Evolutionary conservation across 495 filamentous ascomycete species (phyloP).

Genomic region (Trichoderma asperelloides): DNA sequence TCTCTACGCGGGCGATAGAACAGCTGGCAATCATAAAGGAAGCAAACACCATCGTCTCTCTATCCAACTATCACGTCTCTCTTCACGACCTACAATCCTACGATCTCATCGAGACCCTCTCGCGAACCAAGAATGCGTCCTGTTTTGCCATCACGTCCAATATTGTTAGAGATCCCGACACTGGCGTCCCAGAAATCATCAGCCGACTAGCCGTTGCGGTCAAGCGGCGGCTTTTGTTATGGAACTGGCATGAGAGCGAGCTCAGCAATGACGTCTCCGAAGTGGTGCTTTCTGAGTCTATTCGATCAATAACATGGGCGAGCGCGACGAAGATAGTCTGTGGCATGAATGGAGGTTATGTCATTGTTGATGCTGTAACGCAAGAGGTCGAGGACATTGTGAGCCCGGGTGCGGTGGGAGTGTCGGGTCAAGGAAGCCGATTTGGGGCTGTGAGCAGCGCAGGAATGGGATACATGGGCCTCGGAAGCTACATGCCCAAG

Average conservation of each 20-base stretch:
- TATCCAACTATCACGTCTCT: slow-evolving; percentile 79
- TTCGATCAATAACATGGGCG: slow-evolving; percentile 83
- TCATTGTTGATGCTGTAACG: slow-evolving; percentile 75
- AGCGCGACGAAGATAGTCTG: slow-evolving; percentile 76
- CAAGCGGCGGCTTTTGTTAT: slow-evolving; percentile 80
- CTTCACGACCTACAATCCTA: slow-evolving; percentile 85
- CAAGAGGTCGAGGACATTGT: slow-evolving; percentile 64
- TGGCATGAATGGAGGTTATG: slow-evolving; percentile 80
- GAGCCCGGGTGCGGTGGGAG: slow-evolving; percentile 64
- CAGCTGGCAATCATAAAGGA: slow-evolving; percentile 94
- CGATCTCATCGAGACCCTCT: slow-evolving; percentile 60
- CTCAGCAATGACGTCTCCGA: slow-evolving; percentile 63
- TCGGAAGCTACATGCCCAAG: slow-evolving; percentile 82
- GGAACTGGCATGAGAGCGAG: slow-evolving; percentile 95
- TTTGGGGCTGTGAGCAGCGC: slow-evolving; percentile 48
- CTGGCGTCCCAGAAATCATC: slow-evolving; percentile 81
- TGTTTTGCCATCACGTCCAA: slow-evolving; percentile 90
- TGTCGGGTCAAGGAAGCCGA: slow-evolving; percentile 56
- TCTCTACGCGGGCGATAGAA: slow-evolving; percentile 79
- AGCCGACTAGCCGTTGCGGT: slow-evolving; percentile 84
- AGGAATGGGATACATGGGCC: slow-evolving; percentile 91
- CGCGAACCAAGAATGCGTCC: slow-evolving; percentile 75
- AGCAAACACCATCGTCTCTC: slow-evolving; percentile 77
- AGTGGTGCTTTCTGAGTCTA: slow-evolving; percentile 65
- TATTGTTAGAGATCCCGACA: slow-evolving; percentile 78